Base-by-base conservation (phyloP, 768 basidiomycete species). In the Hygrocybe punicea region DNA sequence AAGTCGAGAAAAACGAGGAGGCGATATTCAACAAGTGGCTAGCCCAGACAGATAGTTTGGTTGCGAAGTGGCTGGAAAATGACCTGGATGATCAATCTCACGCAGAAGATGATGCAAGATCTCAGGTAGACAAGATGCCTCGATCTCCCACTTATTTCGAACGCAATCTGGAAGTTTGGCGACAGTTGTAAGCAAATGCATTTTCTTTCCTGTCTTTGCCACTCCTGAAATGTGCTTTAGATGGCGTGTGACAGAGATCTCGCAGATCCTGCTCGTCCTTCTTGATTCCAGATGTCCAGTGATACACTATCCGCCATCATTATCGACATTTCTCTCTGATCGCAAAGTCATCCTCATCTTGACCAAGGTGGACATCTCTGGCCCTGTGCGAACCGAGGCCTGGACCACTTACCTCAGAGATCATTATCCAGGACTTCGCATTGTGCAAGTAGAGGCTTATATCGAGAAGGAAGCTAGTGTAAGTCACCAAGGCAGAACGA, bases 231-330 rank as follows among this genome's bases (percentile, higher is more conserved):
- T n/a, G 58, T 59, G 56, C 49, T 14, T 40, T 63, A 92, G 89
- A 63, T 98, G 96, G 96, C 84, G 96, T 36, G 95, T 97, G 19
- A 85, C 87, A 6, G 96, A 98, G 72, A 87, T 90, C 23, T 91
- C 91, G 0, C 84, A 93, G 63, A 91, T 98, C 60, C 76, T 98
- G 17, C 83, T 97, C 49, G 79, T 96, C 50, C 82, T 98, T 42
- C 79, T 96, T 34, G 95, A 97, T 70, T 88, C 90, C 14, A 87
- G 96, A 39, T 94, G 91, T 66, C 94, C 96, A 0, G 81, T 85
- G 0, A 72, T 97, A 2, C 95, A 97, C 70, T 87, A 85, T 63
- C 93, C 94, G 1, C 81, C 87, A 1, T 91, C 93, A 0, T 81
- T 98, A 39, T 72, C 81, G 14, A 59, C 75, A 4, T 88, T 90